phyloP scores from a whole-genome alignment of 2,329 filamentous ascomycete species.

The Onygena corvina region DNA sequence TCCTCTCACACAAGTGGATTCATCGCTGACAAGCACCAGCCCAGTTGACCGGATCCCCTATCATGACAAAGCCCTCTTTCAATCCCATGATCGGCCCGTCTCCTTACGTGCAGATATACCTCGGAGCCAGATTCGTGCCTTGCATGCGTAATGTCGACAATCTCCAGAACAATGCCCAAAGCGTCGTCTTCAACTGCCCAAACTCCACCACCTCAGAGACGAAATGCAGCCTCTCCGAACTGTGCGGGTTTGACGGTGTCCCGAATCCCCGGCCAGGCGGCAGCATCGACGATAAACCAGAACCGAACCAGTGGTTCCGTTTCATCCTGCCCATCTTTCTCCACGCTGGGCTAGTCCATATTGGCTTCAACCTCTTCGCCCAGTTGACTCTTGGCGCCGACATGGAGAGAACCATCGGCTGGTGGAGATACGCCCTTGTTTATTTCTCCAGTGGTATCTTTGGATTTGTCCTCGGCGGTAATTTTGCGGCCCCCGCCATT shows the following conservation, averaged over 20 bases:
- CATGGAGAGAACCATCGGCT: slow-evolving; percentile 83
- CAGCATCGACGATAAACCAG: slow-evolving; percentile 44
- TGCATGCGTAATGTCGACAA: slow-evolving; percentile 71
- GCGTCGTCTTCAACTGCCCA: slow-evolving; percentile 61
- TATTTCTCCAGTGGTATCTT: slow-evolving; percentile 90
- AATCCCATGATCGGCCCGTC: slow-evolving; percentile 98
- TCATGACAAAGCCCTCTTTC: slow-evolving; percentile 64
- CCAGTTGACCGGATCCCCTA: slow-evolving; percentile 59
- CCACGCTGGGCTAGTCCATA: slow-evolving; percentile 86
- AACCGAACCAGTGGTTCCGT: slow-evolving; percentile 89
- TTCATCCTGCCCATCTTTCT: slow-evolving; percentile 95
- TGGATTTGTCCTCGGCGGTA: slow-evolving; percentile 87
- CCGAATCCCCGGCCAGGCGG: slow-evolving; percentile 48
- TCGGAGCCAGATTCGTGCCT: slow-evolving; percentile 83
- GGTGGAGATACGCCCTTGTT: slow-evolving; percentile 75
- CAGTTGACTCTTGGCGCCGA: slow-evolving; percentile 83
- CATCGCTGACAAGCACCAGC: slow-evolving; percentile 34
- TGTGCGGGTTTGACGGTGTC: slow-evolving; percentile 74
- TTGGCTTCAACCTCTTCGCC: slow-evolving; percentile 86
- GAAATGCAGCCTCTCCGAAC: slow-evolving; percentile 60
- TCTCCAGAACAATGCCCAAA: slow-evolving; percentile 27
- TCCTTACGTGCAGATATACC: slow-evolving; percentile 80
- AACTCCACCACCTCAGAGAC: slow-evolving; percentile 53
- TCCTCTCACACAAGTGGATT: slow-evolving; percentile 3
- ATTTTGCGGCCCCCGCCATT: slow-evolving; percentile 72